A percentile compares a stretch with the other conserved stretches of the same genome.
Evolutionary conservation across 768 basidiomycete genomes (phyloP).

Genomic region (Amanita pseudoporphyria): DNA sequence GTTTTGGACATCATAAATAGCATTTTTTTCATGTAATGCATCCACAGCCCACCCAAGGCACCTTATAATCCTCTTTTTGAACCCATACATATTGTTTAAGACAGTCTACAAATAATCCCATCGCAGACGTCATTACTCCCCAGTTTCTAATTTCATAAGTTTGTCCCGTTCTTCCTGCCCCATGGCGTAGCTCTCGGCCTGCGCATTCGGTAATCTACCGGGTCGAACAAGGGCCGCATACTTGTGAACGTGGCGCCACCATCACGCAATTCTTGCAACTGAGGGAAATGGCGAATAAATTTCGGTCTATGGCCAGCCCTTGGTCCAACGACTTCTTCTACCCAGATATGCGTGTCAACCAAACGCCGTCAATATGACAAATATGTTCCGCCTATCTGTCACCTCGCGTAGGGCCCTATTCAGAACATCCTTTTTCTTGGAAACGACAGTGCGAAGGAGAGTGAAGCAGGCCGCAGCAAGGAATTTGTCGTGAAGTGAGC

Average conservation of each 20-base stretch:
- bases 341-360: conserved; percentile 27
- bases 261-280: conserved; percentile 53
- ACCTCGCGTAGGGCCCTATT: conserved; percentile 71
- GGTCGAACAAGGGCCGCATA: conserved; percentile 70
- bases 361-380: conserved; percentile 2
- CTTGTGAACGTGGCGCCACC: conserved; percentile 54
- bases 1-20: too few relatives aligned
- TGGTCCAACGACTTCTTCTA: conserved; percentile 83
- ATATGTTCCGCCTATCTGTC: conserved; percentile 43
- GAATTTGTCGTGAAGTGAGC: too few relatives aligned
- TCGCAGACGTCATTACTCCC: not conserved
- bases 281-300: conserved; percentile 86
- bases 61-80: too few relatives aligned
- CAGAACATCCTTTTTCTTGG: too few relatives aligned
- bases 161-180: conserved; percentile 61
- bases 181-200: conserved; percentile 77
- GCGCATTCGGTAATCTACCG: conserved; percentile 63
- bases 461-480: too few relatives aligned
- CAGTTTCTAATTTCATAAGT: conserved; percentile 31
- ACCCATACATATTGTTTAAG: too few relatives aligned
- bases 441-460: too few relatives aligned
- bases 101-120: too few relatives aligned
- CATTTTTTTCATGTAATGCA: too few relatives aligned
- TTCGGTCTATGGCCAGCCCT: conserved; percentile 81
- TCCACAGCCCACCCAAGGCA: too few relatives aligned